Evolutionary conservation across 495 filamentous ascomycete species (phyloP).

Genomic region (Parathielavia appendiculata): DNA sequence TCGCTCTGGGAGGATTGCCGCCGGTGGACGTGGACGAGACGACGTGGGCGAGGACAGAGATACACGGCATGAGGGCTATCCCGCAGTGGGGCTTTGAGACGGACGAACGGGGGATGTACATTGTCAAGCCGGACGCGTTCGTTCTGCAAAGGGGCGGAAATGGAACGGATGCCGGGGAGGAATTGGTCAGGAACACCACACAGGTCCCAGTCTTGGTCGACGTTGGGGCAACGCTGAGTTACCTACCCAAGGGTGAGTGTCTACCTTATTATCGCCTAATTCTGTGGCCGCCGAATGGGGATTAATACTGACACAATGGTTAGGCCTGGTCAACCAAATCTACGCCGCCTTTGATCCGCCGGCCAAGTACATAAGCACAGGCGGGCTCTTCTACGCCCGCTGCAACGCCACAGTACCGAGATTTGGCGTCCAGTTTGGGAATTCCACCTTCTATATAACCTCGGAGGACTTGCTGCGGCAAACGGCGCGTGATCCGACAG

Average conservation of each 20-base stretch:
- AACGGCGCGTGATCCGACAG: slow-evolving; percentile 35
- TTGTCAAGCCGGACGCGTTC: slow-evolving; percentile 30
- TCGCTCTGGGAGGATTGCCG: slow-evolving; percentile 47
- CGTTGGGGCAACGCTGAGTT: slow-evolving; percentile 36
- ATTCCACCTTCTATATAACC: slow-evolving; percentile 48
- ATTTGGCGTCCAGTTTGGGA: slow-evolving; percentile 50
- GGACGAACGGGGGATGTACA: slow-evolving; percentile 31
- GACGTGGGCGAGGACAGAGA: slow-evolving; percentile 32
- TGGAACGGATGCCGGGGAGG: not conserved
- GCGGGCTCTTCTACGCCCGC: slow-evolving; percentile 45
- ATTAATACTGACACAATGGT: not conserved
- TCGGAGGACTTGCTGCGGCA: slow-evolving; percentile 49
- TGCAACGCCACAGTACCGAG: slow-evolving; percentile 53
- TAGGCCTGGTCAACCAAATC: slow-evolving; percentile 42
- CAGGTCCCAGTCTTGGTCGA: slow-evolving; percentile 40
- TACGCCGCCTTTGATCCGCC: slow-evolving; percentile 51
- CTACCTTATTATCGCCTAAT: too few species aligned
- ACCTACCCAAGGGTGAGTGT: slow-evolving; percentile 32
- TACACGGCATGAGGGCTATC: slow-evolving; percentile 23
- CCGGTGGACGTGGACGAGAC: slow-evolving; percentile 29
- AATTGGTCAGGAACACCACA: slow-evolving; percentile 23
- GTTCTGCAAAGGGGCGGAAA: slow-evolving; percentile 18
- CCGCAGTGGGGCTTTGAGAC: slow-evolving; percentile 24
- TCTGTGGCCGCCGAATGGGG: not conserved
- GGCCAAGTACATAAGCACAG: slow-evolving; percentile 37